Conservation (phyloP, 345 rosid genomes). For the Moricandia moricandioides region DNA sequence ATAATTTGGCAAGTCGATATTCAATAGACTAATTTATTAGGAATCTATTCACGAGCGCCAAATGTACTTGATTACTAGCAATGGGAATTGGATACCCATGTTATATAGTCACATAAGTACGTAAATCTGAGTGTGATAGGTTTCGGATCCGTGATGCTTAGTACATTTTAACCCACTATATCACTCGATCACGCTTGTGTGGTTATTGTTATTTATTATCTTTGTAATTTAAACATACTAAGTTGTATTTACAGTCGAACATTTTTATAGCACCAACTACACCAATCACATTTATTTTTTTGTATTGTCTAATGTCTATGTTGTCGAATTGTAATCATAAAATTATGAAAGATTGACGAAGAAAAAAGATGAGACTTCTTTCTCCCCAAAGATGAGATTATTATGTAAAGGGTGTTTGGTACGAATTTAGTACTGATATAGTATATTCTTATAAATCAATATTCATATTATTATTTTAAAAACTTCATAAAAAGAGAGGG, state of each 20-base stretch:
- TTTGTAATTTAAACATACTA: not conserved
- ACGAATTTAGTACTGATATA: conserved; percentile 11
- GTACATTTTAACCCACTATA: no score
- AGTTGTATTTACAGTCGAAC: not conserved
- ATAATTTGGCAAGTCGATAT: no score
- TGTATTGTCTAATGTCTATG: not conserved
- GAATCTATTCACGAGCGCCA: no score
- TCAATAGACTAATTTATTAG: no score
- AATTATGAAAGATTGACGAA: not conserved
- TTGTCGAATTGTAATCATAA: not conserved
- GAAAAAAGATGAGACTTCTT: not conserved
- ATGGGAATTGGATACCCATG: no score
- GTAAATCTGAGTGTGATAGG: no score
- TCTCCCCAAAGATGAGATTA: not conserved
- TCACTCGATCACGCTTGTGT: no score
- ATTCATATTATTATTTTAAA: not conserved
- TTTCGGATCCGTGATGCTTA: no score
- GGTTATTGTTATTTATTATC: not conserved
- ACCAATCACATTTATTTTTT: not conserved
- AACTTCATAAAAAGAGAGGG: not conserved
- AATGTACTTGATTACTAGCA: no score
- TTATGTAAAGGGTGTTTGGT: conserved; percentile 1
- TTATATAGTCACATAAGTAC: no score
- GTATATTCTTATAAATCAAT: not conserved
- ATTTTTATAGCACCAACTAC: not conserved